Base-by-base conservation (phyloP, 208 protist species). In the Trypanosoma grayi region DNA sequence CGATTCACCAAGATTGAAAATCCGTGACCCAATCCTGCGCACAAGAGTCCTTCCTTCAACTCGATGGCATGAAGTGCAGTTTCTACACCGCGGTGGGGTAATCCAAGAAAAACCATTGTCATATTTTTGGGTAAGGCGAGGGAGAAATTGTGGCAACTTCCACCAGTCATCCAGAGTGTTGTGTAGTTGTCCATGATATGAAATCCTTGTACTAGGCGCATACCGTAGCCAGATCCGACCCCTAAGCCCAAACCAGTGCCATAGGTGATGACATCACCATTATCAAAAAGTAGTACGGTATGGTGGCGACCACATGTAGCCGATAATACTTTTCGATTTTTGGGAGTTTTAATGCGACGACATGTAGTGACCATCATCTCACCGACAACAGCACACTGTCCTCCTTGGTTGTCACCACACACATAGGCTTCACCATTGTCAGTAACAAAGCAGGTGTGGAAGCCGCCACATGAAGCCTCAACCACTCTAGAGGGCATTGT, bases 1-100 rank as follows among this genome's bases (percentile, higher is more conserved):
- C 87, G 72, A 48, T 65, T 90, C 14, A 91, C 58, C 66, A 91
- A 75, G 22, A 94, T 55, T 0, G 83, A 86, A 69, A 94, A 94
- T 58, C 79, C 81, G 14, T 77, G 67, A 25, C 83, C 87, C n/a
- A 83, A 70, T 28, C 62, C 81, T 41, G 78, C 83, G 37, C 73
- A 75, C 36, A 91, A 47, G 20, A 90, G 70, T 58, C 83, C 87
- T 46, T 94, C 81, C 52, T 85, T 80, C 22, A 91, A 63, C 9
- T 56, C 70, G 36, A 83, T 76, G 22, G 59, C 44, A 14, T 56
- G 47, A 58, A 86, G 31, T 43, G 70, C 59, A 7, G 66, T 36
- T 7, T 56, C 58, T 25, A 88, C 75, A 31, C 81, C 87, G 39
- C 75, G 78, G 60, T 91, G 83, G 10, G 77, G 79, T 25, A 81